Base-by-base conservation (phyloP, 2,329 filamentous ascomycete genomes). In the Paracorniculantispora psalliotae region DNA sequence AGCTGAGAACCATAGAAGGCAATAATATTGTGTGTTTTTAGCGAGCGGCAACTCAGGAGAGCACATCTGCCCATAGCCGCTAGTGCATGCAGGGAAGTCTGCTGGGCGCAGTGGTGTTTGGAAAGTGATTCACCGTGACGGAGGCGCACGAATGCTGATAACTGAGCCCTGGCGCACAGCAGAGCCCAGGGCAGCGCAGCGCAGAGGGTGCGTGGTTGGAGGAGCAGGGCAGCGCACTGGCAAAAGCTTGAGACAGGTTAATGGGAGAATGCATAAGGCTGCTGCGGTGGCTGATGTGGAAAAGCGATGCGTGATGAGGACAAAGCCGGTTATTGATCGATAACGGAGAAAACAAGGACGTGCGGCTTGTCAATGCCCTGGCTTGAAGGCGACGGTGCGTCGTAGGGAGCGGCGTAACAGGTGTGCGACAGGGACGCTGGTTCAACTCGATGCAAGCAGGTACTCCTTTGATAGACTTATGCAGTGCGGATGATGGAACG, bases 191-290 rank as follows among this genome's bases (percentile, higher is more conserved):
- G 13, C 35, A 26, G 13, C 23, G 13, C 2, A n/a, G 47, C 28
- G 25, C 17, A 25, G 9, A 26, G 13, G 1, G 10, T 26, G 25
- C 21, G 44, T 47, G 23, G 48, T 19, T 21, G 19, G 37, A 37
- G 21, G 39, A 43, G 50, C 26, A 39, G 52, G 33, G 52, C 52
- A 35, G 46, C 52, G 28, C 23, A 43, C 30, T 53, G 50, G 23
- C 35, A 28, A 53, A 5, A 35, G 21, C 13, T 37, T 47, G 28
- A 55, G 52, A 47, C 52, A 47, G 41, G n/a, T 19, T 9, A 12
- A 26, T 30, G 44, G 53, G 17, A 48, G 43, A 28, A 19, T 37
- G 53, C 53, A 56, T 48, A 37, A 56, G 53, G 53, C 43, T 48
- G 43, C 21, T 37, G 41, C 28, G 19, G 19, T 46, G 52, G 41